Conservation (phyloP, 1,284 basidiomycete genomes). For the Vanrija pseudolonga region DNA sequence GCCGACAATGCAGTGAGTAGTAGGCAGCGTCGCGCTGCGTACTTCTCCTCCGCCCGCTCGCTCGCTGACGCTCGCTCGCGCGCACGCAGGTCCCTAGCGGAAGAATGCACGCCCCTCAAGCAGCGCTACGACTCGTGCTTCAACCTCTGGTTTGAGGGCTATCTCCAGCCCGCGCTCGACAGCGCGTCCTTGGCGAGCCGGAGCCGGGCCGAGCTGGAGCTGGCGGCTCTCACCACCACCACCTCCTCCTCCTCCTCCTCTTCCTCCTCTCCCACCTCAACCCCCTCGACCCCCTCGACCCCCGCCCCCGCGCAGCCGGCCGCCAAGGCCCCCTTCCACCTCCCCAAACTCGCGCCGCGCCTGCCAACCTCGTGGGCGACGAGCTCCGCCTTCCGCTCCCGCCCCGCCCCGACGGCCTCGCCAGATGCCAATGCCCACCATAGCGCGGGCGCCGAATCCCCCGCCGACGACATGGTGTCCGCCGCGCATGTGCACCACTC, state of each 20-base stretch:
- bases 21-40: too few relatives aligned
- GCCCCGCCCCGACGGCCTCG: neutral
- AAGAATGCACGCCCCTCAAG: constrained; percentile 82
- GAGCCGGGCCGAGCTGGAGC: neutral
- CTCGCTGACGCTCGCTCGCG: too few relatives aligned
- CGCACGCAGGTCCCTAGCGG: constrained; percentile 13
- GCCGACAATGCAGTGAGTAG: too few relatives aligned
- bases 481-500: constrained; percentile 12
- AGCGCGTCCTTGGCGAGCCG: constrained; percentile 3
- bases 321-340: neutral
- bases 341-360: neutral
- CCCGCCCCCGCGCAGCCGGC: neutral
- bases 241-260: constrained; percentile 5
- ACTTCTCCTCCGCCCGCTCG: too few relatives aligned
- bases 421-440: neutral
- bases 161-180: constrained; percentile 65
- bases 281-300: neutral
- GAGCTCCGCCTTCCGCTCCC: constrained; percentile 22
- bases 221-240: constrained; percentile 1
- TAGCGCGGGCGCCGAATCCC: neutral
- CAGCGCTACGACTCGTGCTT: constrained; percentile 88
- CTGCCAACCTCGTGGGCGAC: constrained; percentile 25
- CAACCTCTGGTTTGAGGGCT: constrained; percentile 93
- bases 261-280: neutral
- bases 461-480: constrained; percentile 19